Percentiles rank a stretch among this genome's conserved stretches.
phyloP scores from a whole-genome alignment of 179 eudicot genomes.

The Actinidia chinensis region DNA sequence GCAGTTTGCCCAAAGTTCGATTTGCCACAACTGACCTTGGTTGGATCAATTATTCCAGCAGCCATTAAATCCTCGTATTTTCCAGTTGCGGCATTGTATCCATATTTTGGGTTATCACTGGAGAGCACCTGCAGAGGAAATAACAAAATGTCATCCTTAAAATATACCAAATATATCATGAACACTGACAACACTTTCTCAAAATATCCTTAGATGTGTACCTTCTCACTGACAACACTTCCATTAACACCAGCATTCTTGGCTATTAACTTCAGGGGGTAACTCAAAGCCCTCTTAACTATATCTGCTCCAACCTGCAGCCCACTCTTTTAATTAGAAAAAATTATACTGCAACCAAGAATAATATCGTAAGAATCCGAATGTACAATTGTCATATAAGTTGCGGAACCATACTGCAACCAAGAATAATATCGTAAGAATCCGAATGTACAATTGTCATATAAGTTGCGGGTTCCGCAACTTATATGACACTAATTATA shows the following conservation, averaged over 20 bases:
- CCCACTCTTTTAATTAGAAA: neutral
- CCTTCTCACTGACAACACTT: constrained; percentile 98
- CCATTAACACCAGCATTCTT: constrained; percentile 99
- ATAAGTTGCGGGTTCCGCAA: too few relatives aligned
- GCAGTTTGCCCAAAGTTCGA: too few relatives aligned
- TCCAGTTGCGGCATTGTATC: constrained; percentile 97
- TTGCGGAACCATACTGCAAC: neutral
- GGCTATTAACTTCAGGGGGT: constrained; percentile 92
- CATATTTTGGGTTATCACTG: constrained; percentile 58
- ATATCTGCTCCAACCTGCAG: constrained; percentile 97
- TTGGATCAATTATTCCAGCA: constrained; percentile 94
- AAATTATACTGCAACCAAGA: neutral
- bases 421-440: too few relatives aligned
- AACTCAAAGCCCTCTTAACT: constrained; percentile 84
- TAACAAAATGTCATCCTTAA: neutral
- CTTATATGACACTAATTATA: too few relatives aligned
- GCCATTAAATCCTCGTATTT: constrained; percentile 95
- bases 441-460: too few relatives aligned
- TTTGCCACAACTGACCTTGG: constrained; percentile 54
- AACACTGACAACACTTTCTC: neutral
- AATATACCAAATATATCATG: constrained; percentile 1
- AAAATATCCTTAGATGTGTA: constrained; percentile 12
- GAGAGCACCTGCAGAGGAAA: constrained; percentile 60
- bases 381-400: too few relatives aligned
- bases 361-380: too few relatives aligned